Evolutionary conservation across 306 rosid species (phyloP), one percentile per base, ranked within the genome.

Genomic region (Lathyrus tuberosus): DNA sequence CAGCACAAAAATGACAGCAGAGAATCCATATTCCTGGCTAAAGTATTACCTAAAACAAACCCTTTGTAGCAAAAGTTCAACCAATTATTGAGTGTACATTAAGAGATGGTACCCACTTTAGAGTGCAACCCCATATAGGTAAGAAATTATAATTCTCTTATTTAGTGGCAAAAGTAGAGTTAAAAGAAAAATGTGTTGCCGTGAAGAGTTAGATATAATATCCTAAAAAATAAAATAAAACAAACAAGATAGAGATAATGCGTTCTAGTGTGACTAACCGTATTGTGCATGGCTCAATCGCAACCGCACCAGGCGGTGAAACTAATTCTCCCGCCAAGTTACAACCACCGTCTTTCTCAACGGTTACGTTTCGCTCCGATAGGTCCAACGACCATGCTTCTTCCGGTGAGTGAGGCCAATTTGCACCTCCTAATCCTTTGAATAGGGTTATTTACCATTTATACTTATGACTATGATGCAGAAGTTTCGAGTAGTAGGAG

Each of bases 271-370:
- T 80, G 73, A 15, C 62, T 77, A 47, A 49, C 76, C 53, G 56
- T 71, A 49, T 74, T 68, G 71, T 70, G 10, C 72, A 71, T 64
- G 54, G 84, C 76, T 71, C 79, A 44, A 44, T 76, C 62, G 73
- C 73, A 42, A 15, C 71, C 18, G 22, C 74, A 58, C 38, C 79
- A 22, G 72, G 35, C 5, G 22, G 81, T 81, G 44, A 42, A 73
- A 42, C 48, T 46, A 24, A 59, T 8, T 64, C 64, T 82, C 87
- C 89, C 83, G 87, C 91, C 86, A 76, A 70, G 71, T 62, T 71
- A 3, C 84, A 64, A 54, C 65, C 43, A 44, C 38, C 70, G 10
- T 72, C 78, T 46, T 33, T 56, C 44, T 35, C 92, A 64, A 35
- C 87, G 10, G 61, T 74, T 76, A 73, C 10, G 5, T 78, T 79